Percentiles rank a stretch among this genome's conserved stretches.
These are phyloP conservation scores for Poa annua DNA, from an alignment of 176 grass and related monocot species.

Conservation along the genomic window DNA sequence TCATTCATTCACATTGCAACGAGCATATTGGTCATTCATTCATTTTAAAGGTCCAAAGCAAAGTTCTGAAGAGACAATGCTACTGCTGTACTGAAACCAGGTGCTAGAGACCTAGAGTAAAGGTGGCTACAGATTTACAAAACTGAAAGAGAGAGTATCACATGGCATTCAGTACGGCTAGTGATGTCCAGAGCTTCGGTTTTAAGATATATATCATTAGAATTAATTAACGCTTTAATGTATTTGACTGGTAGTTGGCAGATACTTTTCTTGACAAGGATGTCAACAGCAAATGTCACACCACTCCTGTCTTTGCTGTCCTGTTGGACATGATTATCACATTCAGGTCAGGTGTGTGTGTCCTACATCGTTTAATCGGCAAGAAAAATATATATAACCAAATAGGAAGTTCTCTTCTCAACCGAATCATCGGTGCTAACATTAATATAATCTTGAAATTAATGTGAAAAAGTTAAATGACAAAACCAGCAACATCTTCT, in stretches of 20 bases:
- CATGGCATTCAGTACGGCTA: background rate
- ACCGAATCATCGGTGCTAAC: constrained; percentile 26
- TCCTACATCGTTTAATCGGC: constrained; percentile 19
- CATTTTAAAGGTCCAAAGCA: background rate
- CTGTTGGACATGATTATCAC: constrained; percentile 27
- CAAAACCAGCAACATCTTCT: constrained; percentile 2
- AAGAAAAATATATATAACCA: background rate
- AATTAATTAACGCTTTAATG: background rate
- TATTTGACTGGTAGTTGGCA: constrained; percentile 51
- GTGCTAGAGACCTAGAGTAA: background rate
- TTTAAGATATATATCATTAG: background rate
- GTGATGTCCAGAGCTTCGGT: background rate
- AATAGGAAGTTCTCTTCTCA: constrained; percentile 18
- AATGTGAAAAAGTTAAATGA: constrained; percentile 1
- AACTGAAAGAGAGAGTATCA: background rate
- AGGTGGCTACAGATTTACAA: background rate
- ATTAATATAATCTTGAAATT: constrained; percentile 23
- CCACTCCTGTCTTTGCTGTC: constrained; percentile 31
- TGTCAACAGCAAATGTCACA: constrained; percentile 40
- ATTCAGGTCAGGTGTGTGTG: constrained; percentile 14
- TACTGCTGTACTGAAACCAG: background rate
- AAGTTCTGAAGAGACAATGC: background rate
- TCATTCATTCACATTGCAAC: constrained; percentile 37
- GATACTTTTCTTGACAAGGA: constrained; percentile 39
- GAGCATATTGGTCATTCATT: background rate